Evolutionary conservation across 306 rosid genomes (phyloP), one percentile per base, ranked within the genome.

Genomic region (Lablab purpureus): DNA sequence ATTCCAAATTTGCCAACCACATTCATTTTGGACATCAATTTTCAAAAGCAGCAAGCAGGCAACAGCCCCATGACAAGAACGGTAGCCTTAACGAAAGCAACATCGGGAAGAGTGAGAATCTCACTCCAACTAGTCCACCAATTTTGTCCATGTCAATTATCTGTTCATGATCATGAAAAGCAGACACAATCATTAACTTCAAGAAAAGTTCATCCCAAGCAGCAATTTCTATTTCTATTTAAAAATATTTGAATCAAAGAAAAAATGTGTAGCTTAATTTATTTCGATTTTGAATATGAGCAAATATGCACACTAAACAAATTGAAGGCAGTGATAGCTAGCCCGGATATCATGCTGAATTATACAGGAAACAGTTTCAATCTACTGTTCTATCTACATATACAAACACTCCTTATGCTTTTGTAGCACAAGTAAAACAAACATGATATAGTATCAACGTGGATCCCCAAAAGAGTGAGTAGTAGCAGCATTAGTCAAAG

Each of bases 401-500:
- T 41, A 43, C 17, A 12, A 47, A 14, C 7, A 9, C 34, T 30
- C 34, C 34, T 30, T 30, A 13, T 46, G 51, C n/a, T 46, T 46
- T 41, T 41, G 46, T 1, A 11, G 17, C 15, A 41, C 2, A 41
- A 41, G 2, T 41, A 41, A 37, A 41, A 15, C 40, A 56, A 45
- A 17, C 11, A 47, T 70, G 54, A 62, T 7, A 37, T 7, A 37
- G 43, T 37, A 15, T 52, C 17, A 25, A 64, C 23, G 23, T 65
- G 10, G 58, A 25, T 62, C 37, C 79, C 4, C 67, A 25, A 36
- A 62, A 71, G 77, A 23, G 37, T 30, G 25, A 13, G 58, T 32
- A 47, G 40, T 27, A 27, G 37, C 36, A 58, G 36, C 3, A 21
- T 27, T 72, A 65, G 75, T 81, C 52, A 81, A 74, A 81, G 17